Conservation (phyloP, 2,329 filamentous ascomycete genomes). For the Claviceps monticola region DNA sequence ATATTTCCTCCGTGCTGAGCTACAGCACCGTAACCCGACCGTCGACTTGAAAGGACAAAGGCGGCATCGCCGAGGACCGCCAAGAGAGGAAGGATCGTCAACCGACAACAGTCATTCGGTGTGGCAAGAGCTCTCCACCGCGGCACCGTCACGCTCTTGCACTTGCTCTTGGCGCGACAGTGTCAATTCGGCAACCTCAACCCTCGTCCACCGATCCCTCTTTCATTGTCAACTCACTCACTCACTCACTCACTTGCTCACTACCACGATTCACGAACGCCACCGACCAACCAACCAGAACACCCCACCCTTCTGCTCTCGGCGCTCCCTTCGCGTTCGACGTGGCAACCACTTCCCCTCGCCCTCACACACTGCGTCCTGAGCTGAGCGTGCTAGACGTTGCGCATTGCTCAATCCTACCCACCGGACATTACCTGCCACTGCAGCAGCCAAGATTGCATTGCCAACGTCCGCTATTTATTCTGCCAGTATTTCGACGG, state of each 20-base stretch:
- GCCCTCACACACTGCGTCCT: not conserved
- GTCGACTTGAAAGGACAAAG: too few relatives aligned
- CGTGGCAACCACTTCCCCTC: not conserved
- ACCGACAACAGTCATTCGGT: not conserved
- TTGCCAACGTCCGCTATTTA: constrained; percentile 11
- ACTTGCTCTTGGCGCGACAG: not conserved
- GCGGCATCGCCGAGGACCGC: too few relatives aligned
- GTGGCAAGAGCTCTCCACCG: not conserved
- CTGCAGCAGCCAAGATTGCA: not conserved
- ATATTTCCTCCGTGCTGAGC: not conserved
- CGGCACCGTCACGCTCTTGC: not conserved
- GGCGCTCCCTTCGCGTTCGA: not conserved
- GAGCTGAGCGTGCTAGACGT: not conserved
- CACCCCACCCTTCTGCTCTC: not conserved
- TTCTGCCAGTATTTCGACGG: constrained; percentile 5
- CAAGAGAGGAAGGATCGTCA: too few relatives aligned
- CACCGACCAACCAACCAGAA: not conserved
- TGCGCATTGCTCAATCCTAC: not conserved
- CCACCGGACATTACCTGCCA: not conserved
- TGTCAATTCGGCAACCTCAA: too few relatives aligned
- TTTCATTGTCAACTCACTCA: too few relatives aligned
- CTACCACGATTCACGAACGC: not conserved
- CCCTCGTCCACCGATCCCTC: too few relatives aligned
- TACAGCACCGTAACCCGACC: not conserved
- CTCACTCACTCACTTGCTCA: too few relatives aligned